Conservation (phyloP, 805 yeast genomes). For the Saccharomyces mikatae region DNA sequence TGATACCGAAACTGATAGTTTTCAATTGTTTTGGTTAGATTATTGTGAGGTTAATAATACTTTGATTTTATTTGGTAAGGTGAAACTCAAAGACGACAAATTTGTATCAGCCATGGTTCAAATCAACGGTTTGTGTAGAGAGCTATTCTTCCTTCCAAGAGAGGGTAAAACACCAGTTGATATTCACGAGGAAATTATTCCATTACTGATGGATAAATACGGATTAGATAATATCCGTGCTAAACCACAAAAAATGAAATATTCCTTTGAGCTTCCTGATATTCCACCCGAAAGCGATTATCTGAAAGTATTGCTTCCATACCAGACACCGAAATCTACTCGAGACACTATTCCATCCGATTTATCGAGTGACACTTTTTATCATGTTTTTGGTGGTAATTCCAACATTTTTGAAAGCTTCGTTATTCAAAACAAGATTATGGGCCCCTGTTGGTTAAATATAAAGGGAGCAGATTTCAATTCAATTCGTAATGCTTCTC, state of each 20-base stretch:
- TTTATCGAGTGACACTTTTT: slow-evolving; percentile 66
- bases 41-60: slow-evolving; percentile 68
- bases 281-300: slow-evolving; percentile 74
- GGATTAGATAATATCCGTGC: slow-evolving; percentile 58
- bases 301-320: slow-evolving; percentile 70
- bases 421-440: slow-evolving; percentile 69
- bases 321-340: slow-evolving; percentile 48
- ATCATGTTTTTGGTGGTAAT: slow-evolving; percentile 70
- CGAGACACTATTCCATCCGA: slow-evolving; percentile 49
- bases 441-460: slow-evolving; percentile 98
- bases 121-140: slow-evolving; percentile 59
- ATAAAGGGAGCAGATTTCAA: slow-evolving; percentile 55
- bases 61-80: slow-evolving; percentile 74
- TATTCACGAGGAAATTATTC: slow-evolving; percentile 69
- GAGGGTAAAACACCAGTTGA: slow-evolving; percentile 50
- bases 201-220: slow-evolving; percentile 52
- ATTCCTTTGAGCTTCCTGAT: slow-evolving; percentile 79
- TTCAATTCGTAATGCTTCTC: slow-evolving; percentile 56
- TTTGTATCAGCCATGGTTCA: slow-evolving; percentile 71
- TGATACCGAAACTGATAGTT: slow-evolving; percentile 36
- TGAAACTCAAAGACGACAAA: slow-evolving; percentile 48
- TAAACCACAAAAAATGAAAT: slow-evolving; percentile 64
- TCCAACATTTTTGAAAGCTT: slow-evolving; percentile 76
- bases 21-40: slow-evolving; percentile 86
- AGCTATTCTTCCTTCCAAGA: slow-evolving; percentile 72